Evolutionary conservation across 345 rosid genomes (phyloP).

Genomic region (Salix arbutifolia): DNA sequence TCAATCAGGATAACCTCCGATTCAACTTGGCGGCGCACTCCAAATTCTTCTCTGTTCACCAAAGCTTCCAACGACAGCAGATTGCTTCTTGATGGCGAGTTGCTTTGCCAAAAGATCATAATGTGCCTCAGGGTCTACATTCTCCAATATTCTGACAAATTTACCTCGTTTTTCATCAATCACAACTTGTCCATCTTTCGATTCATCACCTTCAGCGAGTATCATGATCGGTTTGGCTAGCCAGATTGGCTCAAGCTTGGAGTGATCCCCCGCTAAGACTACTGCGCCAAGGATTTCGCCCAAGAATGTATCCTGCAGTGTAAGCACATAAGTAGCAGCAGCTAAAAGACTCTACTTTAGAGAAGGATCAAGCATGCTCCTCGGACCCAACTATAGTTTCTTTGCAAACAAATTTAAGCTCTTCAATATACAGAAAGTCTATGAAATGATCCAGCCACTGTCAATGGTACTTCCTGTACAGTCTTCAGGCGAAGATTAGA

Average conservation of each 20-base stretch:
- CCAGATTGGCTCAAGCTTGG: conserved; percentile 39
- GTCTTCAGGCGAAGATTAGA: background rate
- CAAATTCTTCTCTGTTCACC: conserved; percentile 61
- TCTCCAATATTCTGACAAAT: conserved; percentile 40
- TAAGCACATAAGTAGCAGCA: background rate
- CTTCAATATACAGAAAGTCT: no score
- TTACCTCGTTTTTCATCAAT: conserved; percentile 41
- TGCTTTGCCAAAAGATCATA: conserved; percentile 41
- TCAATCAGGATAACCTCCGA: no score
- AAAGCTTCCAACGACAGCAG: conserved; percentile 74
- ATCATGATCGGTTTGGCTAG: conserved; percentile 42
- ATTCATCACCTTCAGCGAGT: conserved; percentile 48
- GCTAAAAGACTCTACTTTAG: background rate
- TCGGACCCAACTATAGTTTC: no score
- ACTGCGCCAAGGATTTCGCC: conserved; percentile 84
- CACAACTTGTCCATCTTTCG: conserved; percentile 51
- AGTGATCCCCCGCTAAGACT: conserved; percentile 39
- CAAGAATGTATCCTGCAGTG: conserved; percentile 62
- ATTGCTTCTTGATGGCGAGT: conserved; percentile 48
- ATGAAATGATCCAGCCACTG: no score
- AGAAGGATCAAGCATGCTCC: no score
- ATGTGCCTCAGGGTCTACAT: conserved; percentile 37
- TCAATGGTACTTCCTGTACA: no score
- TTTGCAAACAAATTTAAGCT: no score
- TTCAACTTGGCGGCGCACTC: conserved; percentile 40